Evolutionary conservation across 805 yeast genomes (phyloP).

Genomic region (Kodamaea hsintzibuensis): DNA sequence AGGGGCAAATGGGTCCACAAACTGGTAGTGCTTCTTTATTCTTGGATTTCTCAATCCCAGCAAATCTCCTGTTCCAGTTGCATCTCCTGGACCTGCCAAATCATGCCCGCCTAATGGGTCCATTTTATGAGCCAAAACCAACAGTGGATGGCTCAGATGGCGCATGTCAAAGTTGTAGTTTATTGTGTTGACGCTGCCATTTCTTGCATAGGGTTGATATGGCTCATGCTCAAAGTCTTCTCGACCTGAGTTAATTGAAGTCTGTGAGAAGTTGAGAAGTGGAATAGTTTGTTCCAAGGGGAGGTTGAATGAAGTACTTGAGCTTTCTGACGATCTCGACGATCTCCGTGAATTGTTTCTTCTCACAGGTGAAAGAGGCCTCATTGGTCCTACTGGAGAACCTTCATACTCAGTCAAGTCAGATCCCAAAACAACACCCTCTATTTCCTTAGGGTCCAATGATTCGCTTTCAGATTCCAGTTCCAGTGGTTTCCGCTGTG

Average conservation of each 20-base stretch:
- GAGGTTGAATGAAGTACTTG: constrained; percentile 17
- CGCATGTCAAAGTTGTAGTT: constrained; percentile 20
- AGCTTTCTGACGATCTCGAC: constrained; percentile 20
- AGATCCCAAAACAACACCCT: constrained; percentile 4
- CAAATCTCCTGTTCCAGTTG: constrained; percentile 20
- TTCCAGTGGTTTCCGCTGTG: not conserved
- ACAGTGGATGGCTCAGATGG: constrained; percentile 17
- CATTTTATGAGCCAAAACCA: constrained; percentile 19
- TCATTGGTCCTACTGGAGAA: constrained; percentile 9
- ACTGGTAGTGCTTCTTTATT: constrained; percentile 29
- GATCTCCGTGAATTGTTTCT: constrained; percentile 6
- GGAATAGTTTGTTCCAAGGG: constrained; percentile 35
- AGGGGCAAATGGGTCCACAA: constrained; percentile 7
- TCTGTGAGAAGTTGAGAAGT: constrained; percentile 26
- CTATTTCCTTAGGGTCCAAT: constrained; percentile 5
- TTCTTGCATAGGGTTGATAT: constrained; percentile 9
- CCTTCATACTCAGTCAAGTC: constrained; percentile 10
- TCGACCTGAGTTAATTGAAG: constrained; percentile 16
- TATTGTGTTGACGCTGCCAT: constrained; percentile 28
- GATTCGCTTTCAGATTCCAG: not conserved
- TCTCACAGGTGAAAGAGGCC: constrained; percentile 8
- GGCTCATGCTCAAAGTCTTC: constrained; percentile 1
- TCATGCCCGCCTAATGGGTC: constrained; percentile 30
- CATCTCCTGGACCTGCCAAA: constrained; percentile 16
- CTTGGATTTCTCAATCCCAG: constrained; percentile 27